phyloP scores from a whole-genome alignment of 140 eudicot species.

The Bidens hawaiensis region DNA sequence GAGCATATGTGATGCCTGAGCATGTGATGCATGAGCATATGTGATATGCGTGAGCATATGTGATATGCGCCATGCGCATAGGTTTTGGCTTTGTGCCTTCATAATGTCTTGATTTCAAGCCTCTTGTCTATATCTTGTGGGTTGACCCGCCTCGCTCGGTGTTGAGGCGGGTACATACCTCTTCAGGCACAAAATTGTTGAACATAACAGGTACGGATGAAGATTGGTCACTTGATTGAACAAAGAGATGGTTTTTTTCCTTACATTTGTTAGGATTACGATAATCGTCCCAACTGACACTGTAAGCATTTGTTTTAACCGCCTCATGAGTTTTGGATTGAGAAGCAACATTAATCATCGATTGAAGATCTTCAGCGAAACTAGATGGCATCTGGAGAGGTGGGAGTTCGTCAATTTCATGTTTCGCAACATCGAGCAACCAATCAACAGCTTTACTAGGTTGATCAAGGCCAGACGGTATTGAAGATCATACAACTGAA shows the following conservation, averaged over 20 bases:
- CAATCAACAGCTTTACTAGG: conserved; percentile 88
- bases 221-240: conserved; percentile 35
- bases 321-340: conserved; percentile 21
- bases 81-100: no score
- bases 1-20: no score
- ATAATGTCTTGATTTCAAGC: no score
- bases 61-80: no score
- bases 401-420: conserved; percentile 71
- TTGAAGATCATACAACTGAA: conserved; percentile 84
- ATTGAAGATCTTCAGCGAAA: conserved; percentile 33
- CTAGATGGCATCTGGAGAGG: conserved; percentile 71
- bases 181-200: conserved; percentile 29
- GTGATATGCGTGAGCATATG: no score
- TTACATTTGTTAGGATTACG: conserved; percentile 18
- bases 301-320: conserved; percentile 3
- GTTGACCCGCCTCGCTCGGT: no score
- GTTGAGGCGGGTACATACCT: no score
- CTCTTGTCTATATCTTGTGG: no score
- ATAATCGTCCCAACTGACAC: conserved; percentile 35
- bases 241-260: conserved; percentile 22
- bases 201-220: conserved; percentile 25
- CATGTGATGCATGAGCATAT: no score
- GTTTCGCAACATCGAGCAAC: conserved; percentile 67
- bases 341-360: conserved; percentile 27
- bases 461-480: conserved; percentile 76